These are phyloP conservation scores for Plasmodium fragile DNA, from an alignment of 169 alveolate genomes.

Conservation along the genomic window DNA sequence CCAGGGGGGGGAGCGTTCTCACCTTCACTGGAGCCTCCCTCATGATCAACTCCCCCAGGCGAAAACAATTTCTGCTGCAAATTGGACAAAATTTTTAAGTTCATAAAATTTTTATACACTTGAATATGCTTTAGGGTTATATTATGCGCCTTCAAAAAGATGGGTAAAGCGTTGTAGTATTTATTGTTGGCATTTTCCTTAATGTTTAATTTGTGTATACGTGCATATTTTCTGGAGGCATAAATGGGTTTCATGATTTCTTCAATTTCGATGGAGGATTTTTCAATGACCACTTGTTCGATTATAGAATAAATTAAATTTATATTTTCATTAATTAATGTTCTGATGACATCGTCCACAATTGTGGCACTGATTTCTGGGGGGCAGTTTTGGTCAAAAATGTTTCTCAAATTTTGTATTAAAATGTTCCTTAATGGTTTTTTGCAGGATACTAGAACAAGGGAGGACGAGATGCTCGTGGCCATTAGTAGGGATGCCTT, in stretches of 20 bases:
- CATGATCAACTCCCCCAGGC: slow-evolving; percentile 15
- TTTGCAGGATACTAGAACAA: slow-evolving; percentile 94
- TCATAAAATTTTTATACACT: slow-evolving; percentile 75
- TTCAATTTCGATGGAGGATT: slow-evolving; percentile 79
- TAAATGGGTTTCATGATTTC: slow-evolving; percentile 78
- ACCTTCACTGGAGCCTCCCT: slow-evolving; percentile 19
- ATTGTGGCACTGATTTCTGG: slow-evolving; percentile 73
- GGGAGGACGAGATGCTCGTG: slow-evolving; percentile 92
- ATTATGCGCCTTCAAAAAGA: slow-evolving; percentile 67
- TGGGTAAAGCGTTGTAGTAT: slow-evolving; percentile 71
- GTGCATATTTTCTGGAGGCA: slow-evolving; percentile 76
- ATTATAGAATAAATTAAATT: slow-evolving; percentile 84
- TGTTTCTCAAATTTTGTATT: slow-evolving; percentile 50
- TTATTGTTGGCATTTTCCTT: slow-evolving; percentile 48
- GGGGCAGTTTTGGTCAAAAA: slow-evolving; percentile 24
- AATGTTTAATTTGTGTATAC: slow-evolving; percentile 63
- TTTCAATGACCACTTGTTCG: slow-evolving; percentile 85
- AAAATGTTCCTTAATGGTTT: slow-evolving; percentile 89
- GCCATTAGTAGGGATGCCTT: slow-evolving; percentile 93
- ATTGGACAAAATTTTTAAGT: slow-evolving; percentile 40
- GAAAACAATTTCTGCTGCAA: slow-evolving; percentile 61
- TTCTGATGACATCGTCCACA: slow-evolving; percentile 79
- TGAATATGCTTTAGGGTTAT: slow-evolving; percentile 72
- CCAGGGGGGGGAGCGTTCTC: neutral
- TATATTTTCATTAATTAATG: slow-evolving; percentile 83